A percentile compares a stretch with the other conserved stretches of the same genome.
Evolutionary conservation across 2,329 filamentous ascomycete genomes (phyloP).

Genomic region (Paradendryphiella salina): DNA sequence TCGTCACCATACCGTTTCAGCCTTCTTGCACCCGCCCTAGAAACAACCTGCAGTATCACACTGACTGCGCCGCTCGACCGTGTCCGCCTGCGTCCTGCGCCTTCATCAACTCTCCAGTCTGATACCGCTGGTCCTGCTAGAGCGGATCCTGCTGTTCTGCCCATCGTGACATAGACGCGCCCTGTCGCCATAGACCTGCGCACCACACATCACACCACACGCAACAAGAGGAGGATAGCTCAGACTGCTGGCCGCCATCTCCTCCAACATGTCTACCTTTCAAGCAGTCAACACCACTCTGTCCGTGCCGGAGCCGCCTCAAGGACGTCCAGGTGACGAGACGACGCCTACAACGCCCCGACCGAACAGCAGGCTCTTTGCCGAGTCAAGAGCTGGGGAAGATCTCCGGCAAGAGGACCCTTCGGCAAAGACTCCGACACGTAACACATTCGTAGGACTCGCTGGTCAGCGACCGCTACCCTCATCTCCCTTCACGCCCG

Average conservation of each 20-base stretch:
- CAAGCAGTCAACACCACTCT: constrained; percentile 63
- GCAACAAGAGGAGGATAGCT: constrained; percentile 5
- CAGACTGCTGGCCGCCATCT: constrained; percentile 5
- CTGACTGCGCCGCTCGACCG: constrained; percentile 16
- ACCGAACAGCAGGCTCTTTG: constrained; percentile 48
- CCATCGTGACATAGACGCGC: constrained; percentile 10
- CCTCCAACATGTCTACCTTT: constrained; percentile 58
- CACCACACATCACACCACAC: constrained; percentile 13
- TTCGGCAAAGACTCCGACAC: constrained; percentile 65
- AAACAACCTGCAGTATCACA: constrained; percentile 24
- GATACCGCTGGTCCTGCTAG: constrained; percentile 2
- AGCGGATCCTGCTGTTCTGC: constrained; percentile 5
- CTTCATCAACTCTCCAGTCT: constrained; percentile 9
- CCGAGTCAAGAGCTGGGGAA: constrained; percentile 44
- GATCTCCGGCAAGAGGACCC: constrained; percentile 46
- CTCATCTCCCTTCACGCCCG: constrained; percentile 50
- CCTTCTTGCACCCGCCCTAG: constrained; percentile 37
- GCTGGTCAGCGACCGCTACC: constrained; percentile 54
- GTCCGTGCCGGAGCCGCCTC: constrained; percentile 47
- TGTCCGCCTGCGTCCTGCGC: constrained; percentile 7
- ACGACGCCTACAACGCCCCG: constrained; percentile 61
- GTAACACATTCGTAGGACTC: constrained; percentile 55
- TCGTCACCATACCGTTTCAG: constrained; percentile 46
- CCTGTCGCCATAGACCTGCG: constrained; percentile 10
- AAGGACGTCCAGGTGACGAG: constrained; percentile 56